Evolutionary conservation across 176 grass and related monocot species (phyloP), one percentile per base, ranked within the genome.

Genomic region (Cenchrus americanus): DNA sequence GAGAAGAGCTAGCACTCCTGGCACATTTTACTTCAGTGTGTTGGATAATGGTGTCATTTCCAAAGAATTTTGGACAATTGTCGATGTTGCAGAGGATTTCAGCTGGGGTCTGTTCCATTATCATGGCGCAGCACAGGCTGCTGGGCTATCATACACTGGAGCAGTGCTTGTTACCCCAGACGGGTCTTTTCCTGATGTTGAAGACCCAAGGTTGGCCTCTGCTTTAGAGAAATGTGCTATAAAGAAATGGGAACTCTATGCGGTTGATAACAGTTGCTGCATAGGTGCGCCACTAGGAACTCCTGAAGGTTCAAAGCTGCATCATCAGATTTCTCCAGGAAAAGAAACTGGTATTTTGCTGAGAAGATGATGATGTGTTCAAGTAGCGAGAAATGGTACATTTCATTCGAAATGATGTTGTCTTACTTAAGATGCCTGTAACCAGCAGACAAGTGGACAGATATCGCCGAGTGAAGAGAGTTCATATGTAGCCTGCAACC

Each of bases 11-110:
- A 87, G 73, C 66, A 55, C 44, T 50, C 96, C 96, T 64, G 93
- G 96, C 34, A 98, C 93, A 90, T 98, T 98, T 92, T 88, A 92
- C 85, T 98, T 98, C 82, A 93, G 89, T 77, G 93, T 98, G 65
- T 65, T 98, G 63, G 96, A 98, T 73, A 95, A 98, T 80, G 96
- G 96, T 21, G 93, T 98, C 13, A 83, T 95, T 59, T 98, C 96
- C 19, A 95, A 95, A 83, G 96, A 98, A 75, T 93, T 92, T 87
- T 98, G 96, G 96, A 98, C 93, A 42, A 81, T 98, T 74, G 69
- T 95, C 58, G 93, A 98, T 24, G 96, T 93, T 81, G 83, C 87
- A 1, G 96, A 98, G 58, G 86, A 95, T 84, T 94, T 98, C 62
- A 85, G 79, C 76, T 95, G 96, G 96, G 93, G 89, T 57, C 72